phyloP scores from a whole-genome alignment of 768 basidiomycete genomes.

The Suillus decipiens region DNA sequence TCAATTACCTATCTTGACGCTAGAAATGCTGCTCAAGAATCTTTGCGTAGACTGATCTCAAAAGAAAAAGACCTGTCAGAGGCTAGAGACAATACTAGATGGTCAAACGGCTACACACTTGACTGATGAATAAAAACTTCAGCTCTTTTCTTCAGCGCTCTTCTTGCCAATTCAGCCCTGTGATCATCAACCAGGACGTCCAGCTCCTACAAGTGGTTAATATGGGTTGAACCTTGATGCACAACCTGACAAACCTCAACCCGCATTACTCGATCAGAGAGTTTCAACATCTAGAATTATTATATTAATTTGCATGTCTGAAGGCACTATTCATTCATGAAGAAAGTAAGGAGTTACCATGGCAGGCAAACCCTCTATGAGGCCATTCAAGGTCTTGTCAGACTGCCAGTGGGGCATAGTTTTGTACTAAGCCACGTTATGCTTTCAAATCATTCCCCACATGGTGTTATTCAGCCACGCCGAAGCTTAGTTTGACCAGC shows the following conservation, averaged over 20 bases:
- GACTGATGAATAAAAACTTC: slow-evolving; percentile 48
- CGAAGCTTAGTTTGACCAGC: background rate
- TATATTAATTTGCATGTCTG: slow-evolving; percentile 67
- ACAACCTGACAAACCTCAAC: slow-evolving; percentile 55
- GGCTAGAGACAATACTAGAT: background rate
- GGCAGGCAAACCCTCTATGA: background rate
- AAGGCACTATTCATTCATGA: background rate
- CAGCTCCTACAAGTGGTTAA: slow-evolving; percentile 48
- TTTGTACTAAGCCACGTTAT: background rate
- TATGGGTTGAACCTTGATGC: background rate
- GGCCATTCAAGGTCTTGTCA: no score
- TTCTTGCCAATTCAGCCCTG: slow-evolving; percentile 51
- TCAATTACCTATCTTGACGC: slow-evolving; percentile 76
- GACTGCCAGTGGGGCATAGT: no score
- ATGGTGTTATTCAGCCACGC: slow-evolving; percentile 5
- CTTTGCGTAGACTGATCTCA: slow-evolving; percentile 55
- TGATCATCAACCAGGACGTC: slow-evolving; percentile 76
- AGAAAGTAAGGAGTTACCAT: background rate
- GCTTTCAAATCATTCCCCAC: background rate
- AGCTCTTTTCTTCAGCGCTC: slow-evolving; percentile 50
- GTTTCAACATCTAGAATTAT: slow-evolving; percentile 51
- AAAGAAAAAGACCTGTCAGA: slow-evolving; percentile 6
- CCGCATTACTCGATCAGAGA: slow-evolving; percentile 54
- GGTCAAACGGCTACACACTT: slow-evolving; percentile 44
- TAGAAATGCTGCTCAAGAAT: slow-evolving; percentile 68